A percentile compares a stretch with the other conserved stretches of the same genome.
Conservation (phyloP, 106 monocot genomes). For the Cymbidium sinense region DNA sequence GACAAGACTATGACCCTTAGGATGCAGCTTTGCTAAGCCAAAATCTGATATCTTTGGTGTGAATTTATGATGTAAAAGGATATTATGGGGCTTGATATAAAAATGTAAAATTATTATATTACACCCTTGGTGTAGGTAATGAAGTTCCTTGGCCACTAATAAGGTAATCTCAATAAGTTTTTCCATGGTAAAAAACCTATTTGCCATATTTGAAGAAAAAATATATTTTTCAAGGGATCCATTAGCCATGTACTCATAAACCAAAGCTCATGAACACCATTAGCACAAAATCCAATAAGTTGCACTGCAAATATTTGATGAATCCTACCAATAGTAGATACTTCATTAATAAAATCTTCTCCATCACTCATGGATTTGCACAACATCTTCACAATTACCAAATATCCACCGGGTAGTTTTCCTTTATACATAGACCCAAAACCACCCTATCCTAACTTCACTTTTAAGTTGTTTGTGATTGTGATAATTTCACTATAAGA, state of each 20-base stretch:
- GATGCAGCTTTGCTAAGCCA: background rate
- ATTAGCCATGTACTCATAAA: too few relatives aligned
- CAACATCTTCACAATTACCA: constrained; percentile 3
- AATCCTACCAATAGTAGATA: too few relatives aligned
- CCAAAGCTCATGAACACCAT: too few relatives aligned
- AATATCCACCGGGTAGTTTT: background rate
- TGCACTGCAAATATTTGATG: too few relatives aligned
- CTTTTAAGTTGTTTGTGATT: too few relatives aligned
- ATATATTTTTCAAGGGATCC: too few relatives aligned
- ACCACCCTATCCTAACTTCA: background rate
- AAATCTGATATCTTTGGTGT: background rate
- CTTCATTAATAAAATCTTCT: too few relatives aligned
- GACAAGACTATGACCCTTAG: too few relatives aligned
- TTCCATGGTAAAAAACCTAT: background rate
- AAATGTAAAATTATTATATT: constrained; percentile 3
- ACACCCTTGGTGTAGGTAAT: constrained; percentile 1
- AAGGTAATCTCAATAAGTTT: background rate
- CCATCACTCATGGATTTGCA: background rate
- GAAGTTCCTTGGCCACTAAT: background rate
- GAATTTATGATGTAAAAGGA: background rate
- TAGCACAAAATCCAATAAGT: too few relatives aligned
- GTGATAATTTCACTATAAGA: too few relatives aligned
- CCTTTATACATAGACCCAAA: background rate
- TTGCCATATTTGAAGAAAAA: too few relatives aligned
- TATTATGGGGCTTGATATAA: constrained; percentile 3